Conservation (phyloP, 2,329 filamentous ascomycete species). For the Periconia sp. region DNA sequence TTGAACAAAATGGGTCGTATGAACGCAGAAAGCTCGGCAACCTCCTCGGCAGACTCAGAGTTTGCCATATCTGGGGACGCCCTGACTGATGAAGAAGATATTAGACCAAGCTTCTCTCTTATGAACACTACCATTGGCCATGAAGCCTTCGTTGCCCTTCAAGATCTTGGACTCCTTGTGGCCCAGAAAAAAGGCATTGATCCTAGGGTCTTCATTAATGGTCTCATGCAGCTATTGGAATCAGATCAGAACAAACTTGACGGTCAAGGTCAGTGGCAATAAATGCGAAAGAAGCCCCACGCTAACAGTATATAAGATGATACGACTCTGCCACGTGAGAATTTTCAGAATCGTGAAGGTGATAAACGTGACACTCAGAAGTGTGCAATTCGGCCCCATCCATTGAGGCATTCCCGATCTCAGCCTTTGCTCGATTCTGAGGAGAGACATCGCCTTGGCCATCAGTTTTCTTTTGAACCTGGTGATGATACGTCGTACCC, state of each 20-base stretch:
- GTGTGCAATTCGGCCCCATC: slow-evolving; percentile 2
- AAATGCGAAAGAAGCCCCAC: background rate
- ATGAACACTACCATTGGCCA: slow-evolving; percentile 21
- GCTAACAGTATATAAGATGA: background rate
- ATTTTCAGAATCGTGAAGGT: background rate
- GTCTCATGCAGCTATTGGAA: slow-evolving; percentile 37
- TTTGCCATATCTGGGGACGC: slow-evolving; percentile 38
- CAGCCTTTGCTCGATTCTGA: slow-evolving; percentile 21
- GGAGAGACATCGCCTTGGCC: slow-evolving; percentile 16
- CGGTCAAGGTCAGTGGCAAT: background rate
- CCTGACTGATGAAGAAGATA: slow-evolving; percentile 29
- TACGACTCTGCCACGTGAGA: background rate
- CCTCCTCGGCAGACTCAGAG: slow-evolving; percentile 25
- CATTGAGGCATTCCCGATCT: slow-evolving; percentile 15
- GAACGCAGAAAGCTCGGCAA: slow-evolving; percentile 3
- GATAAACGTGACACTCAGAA: background rate
- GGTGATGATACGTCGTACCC: slow-evolving; percentile 40
- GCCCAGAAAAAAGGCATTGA: slow-evolving; percentile 41
- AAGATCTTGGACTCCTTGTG: slow-evolving; percentile 36
- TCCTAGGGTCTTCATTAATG: slow-evolving; percentile 30
- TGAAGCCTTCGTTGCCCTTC: slow-evolving; percentile 37
- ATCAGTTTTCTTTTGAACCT: slow-evolving; percentile 48
- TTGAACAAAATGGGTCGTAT: slow-evolving; percentile 13
- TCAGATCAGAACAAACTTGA: background rate
- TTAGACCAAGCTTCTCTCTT: background rate